Base-by-base conservation (phyloP, 1,284 basidiomycete genomes). In the Phylloporus gajari region DNA sequence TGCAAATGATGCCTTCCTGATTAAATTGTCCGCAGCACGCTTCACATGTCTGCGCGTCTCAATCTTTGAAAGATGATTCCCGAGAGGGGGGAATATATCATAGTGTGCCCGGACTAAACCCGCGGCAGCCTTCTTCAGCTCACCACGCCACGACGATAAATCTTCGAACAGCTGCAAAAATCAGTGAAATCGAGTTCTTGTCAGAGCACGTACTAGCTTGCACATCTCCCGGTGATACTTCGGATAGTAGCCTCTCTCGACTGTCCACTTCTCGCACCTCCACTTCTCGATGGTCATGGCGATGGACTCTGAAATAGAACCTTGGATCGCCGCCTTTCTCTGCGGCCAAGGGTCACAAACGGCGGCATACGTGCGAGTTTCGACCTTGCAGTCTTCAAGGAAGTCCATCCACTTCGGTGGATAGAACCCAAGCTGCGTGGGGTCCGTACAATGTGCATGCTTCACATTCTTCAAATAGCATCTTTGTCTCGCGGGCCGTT, bases 301-400 rank as follows among this genome's bases (percentile, higher is more conserved):
- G 42, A 63, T 46, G 11, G 42, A 40, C 3, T 63, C 61, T 15
- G 30, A 63, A 15, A 63, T 63, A 30, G 46, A 63, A 19, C 61
- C 61, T 25, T 46, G 25, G 1, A 63, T 44, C 19, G 42, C 61
- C 21, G 13, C 9, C 11, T 30, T 63, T 15, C 61, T 63, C 12
- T 21, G 42, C 30, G 61, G 61, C 61, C 61, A 63, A 63, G 61
- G 61, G 15, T 63, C 38, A 44, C 6, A n/a, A 63, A 63, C 25
- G 40, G 61, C 40, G 30, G 40, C n/a, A 5, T 46, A 63, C 19
- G 42, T 63, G n/a, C 23, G n/a, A 5, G 42, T 63, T 63, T 63
- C 61, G 30, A 63, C 61, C 46, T 63, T 63, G 61, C 61, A 44
- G 9, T 63, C 61, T 63, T 63, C 42, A 46, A 63, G 61, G 40